A percentile compares a stretch with the other conserved stretches of the same genome.
Evolutionary conservation across 2,329 filamentous ascomycete species (phyloP).

Genomic region (Trichoderma asperellum): DNA sequence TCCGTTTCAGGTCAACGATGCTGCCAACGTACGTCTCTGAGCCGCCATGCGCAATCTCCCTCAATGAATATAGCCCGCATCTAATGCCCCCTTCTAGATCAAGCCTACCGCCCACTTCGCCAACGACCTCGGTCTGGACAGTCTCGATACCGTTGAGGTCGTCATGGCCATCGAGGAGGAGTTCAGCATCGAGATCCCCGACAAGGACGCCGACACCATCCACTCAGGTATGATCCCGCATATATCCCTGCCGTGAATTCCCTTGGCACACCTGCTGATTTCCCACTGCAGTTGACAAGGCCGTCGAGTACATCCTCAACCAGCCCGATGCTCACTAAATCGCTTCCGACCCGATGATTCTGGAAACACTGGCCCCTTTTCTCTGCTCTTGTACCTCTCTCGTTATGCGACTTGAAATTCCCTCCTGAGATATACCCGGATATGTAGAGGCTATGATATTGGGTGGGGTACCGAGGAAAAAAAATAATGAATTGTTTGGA

Average conservation of each 20-base stretch:
- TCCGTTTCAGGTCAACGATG: constrained; percentile 65
- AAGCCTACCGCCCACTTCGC: constrained; percentile 84
- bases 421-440: constrained; percentile 21
- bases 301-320: constrained; percentile 88
- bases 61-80: constrained; percentile 24
- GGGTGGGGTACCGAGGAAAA: neutral
- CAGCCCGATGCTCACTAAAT: constrained; percentile 83
- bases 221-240: constrained; percentile 75
- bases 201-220: constrained; percentile 94
- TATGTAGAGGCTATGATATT: constrained; percentile 5
- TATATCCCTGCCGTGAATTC: too few relatives aligned
- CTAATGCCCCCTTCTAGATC: constrained; percentile 61
- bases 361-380: constrained; percentile 12
- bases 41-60: neutral
- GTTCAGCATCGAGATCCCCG: constrained; percentile 92
- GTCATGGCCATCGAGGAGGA: constrained; percentile 99
- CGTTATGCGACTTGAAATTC: constrained; percentile 7
- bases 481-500: constrained; percentile 9
- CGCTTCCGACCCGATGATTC: constrained; percentile 20
- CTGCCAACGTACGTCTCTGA: constrained; percentile 58
- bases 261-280: constrained; percentile 23
- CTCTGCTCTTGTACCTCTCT: constrained; percentile 11
- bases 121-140: constrained; percentile 96
- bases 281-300: constrained; percentile 74
- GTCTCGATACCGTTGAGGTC: constrained; percentile 97